These are phyloP conservation scores for Aristolochia fimbriata DNA, from an alignment of 164 flowering plant species.

Conservation along the genomic window DNA sequence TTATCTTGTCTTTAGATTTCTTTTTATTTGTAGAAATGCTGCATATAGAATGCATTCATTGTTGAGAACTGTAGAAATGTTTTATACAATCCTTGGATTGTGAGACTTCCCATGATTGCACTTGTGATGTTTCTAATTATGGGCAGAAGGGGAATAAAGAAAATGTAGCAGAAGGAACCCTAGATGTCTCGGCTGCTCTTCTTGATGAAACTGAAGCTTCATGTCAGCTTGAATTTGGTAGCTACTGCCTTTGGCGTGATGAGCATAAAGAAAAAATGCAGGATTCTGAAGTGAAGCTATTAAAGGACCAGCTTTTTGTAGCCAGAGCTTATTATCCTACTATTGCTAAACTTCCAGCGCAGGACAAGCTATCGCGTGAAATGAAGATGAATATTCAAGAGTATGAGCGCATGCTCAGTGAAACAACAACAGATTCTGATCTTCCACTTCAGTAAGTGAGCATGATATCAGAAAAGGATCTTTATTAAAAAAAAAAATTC, in stretches of 20 bases:
- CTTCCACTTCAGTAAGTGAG: slow-evolving; percentile 76
- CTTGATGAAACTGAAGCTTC: slow-evolving; percentile 34
- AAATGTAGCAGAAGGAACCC: slow-evolving; percentile 20
- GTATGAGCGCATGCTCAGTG: slow-evolving; percentile 78
- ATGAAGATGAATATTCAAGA: slow-evolving; percentile 92
- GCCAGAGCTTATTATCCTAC: slow-evolving; percentile 92
- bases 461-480: neutral
- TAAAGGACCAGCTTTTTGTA: slow-evolving; percentile 86
- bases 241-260: slow-evolving; percentile 85
- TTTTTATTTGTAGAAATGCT: neutral
- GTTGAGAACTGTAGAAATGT: neutral
- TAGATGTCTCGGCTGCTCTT: slow-evolving; percentile 11
- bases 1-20: neutral
- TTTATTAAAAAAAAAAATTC: neutral
- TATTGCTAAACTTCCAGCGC: slow-evolving; percentile 76
- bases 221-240: slow-evolving; percentile 77
- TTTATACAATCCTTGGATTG: neutral
- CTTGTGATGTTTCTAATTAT: neutral
- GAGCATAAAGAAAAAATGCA: slow-evolving; percentile 70
- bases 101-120: neutral
- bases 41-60: neutral
- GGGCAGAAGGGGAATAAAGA: neutral
- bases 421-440: slow-evolving; percentile 66
- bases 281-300: slow-evolving; percentile 64
- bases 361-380: slow-evolving; percentile 57